Evolutionary conservation across 192 early-diverging fungal species (phyloP), one percentile per base, ranked within the genome.

Genomic region (Rhizophagus prolifer): DNA sequence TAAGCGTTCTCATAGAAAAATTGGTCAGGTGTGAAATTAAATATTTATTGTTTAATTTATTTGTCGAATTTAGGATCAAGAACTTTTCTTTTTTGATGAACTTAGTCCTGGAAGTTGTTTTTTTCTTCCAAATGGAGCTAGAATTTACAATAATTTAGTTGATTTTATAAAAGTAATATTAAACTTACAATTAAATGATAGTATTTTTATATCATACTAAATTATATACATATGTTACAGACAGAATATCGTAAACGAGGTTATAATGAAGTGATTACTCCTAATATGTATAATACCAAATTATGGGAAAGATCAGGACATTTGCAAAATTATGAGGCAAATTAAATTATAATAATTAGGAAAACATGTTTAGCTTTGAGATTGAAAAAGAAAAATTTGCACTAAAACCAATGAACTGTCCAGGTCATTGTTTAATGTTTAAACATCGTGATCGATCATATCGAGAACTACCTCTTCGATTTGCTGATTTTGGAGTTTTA

Each of bases 391-490:
- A 98, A 82, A 86, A 92, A 79, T 99, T 93, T 86, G 97, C 93
- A 7, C 88, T 99, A 65, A 99, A 99, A 91, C 97, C 97, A 23
- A 99, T 99, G 97, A 94, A 99, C 87, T 99, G 97, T 80, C 97
- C 97, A 46, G 94, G 96, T 70, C 97, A 99, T 83, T 98, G 97
- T 84, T 83, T 99, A 80, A 96, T 99, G 91, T 99, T 98, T 83
- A 91, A 86, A 59, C 87, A 92, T 74, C 91, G 96, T 77, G 95
- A 96, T 79, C 91, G 97, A 58, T 96, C 94, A 60, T 97, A 98
- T 87, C 90, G 95, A 81, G 97, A 99, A 79, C 86, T 99, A 64
- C 97, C 97, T 50, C 78, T 99, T 30, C 93, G 97, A 36, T 84
- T 95, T 72, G 97, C 97, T 7, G 97, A 99, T 86, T 99, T 99